These are phyloP conservation scores for Butyriboletus regius DNA, from an alignment of 1,284 basidiomycete genomes.

Conservation along the genomic window DNA sequence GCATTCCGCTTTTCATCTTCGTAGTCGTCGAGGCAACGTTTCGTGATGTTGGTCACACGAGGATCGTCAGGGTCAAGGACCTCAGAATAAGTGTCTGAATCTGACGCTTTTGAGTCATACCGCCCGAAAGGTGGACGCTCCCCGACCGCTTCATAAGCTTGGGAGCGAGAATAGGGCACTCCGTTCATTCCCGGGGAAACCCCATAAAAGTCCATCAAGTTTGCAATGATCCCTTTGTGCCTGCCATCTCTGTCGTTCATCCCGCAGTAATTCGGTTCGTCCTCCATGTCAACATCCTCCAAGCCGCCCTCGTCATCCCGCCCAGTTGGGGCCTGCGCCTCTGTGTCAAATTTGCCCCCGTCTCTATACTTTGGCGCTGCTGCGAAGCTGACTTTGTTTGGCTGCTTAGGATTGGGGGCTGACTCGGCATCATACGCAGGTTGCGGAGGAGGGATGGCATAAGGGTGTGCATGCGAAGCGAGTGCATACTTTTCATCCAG, in stretches of 20 bases:
- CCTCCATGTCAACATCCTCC: constrained; percentile 5
- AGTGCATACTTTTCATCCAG: constrained; percentile 39
- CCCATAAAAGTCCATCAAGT: constrained; percentile 52
- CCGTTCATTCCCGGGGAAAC: constrained; percentile 21
- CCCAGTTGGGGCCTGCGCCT: constrained; percentile 17
- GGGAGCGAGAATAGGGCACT: constrained; percentile 28
- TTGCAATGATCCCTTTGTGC: constrained; percentile 35
- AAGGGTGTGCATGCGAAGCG: constrained; percentile 53
- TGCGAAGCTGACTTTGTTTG: constrained; percentile 24
- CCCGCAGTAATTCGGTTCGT: constrained; percentile 12
- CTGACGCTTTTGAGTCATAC: constrained; percentile 20
- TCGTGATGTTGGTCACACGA: constrained; percentile 41
- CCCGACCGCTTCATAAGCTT: constrained; percentile 15
- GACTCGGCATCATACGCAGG: constrained; percentile 33
- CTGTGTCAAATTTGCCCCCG: constrained; percentile 20
- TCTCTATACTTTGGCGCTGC: constrained; percentile 10
- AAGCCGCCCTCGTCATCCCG: constrained; percentile 1
- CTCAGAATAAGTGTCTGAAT: constrained; percentile 38
- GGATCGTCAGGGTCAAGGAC: constrained; percentile 51
- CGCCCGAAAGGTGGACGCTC: constrained; percentile 9
- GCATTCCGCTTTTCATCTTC: constrained; percentile 54
- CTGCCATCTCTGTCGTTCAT: constrained; percentile 26
- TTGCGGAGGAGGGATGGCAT: constrained; percentile 49
- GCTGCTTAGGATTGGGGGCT: constrained; percentile 10
- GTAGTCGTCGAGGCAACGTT: constrained; percentile 46